Evolutionary conservation across 2,329 filamentous ascomycete species (phyloP).

Genomic region (Aspergillus awamori): DNA sequence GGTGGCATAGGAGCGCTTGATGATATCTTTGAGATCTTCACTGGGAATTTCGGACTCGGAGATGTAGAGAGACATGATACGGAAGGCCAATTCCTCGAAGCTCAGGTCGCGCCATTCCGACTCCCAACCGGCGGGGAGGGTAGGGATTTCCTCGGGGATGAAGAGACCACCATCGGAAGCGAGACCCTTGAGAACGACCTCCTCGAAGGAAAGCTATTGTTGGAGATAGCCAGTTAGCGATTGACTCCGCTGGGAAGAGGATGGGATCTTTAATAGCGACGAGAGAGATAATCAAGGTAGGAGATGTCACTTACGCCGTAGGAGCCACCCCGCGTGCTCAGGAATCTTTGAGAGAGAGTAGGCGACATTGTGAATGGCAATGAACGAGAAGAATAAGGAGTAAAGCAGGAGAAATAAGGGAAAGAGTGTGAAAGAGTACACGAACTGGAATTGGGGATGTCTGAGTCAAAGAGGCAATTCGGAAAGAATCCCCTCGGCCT

Average conservation of each 20-base stretch:
- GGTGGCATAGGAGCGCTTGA: constrained; percentile 82
- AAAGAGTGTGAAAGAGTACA: neutral
- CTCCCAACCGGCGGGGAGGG: constrained; percentile 27
- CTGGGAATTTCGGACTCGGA: constrained; percentile 79
- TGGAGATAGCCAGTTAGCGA: constrained; percentile 14
- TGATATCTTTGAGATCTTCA: constrained; percentile 78
- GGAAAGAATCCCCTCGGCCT: constrained; percentile 7
- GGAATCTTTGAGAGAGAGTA: constrained; percentile 36
- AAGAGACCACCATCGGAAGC: constrained; percentile 86
- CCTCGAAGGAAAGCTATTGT: constrained; percentile 73
- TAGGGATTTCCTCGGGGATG: constrained; percentile 66
- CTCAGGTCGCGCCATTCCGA: constrained; percentile 31
- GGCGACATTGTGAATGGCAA: constrained; percentile 26
- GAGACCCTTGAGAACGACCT: constrained; percentile 86
- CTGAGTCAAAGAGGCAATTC: constrained; percentile 14
- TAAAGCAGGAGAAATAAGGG: neutral
- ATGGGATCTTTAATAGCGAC: neutral
- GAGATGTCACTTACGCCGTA: constrained; percentile 30
- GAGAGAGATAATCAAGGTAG: neutral
- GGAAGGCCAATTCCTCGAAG: constrained; percentile 51
- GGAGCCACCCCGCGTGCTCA: constrained; percentile 37
- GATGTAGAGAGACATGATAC: constrained; percentile 87
- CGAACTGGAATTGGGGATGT: neutral
- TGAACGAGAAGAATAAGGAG: neutral
- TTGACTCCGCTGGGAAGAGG: neutral